phyloP scores from a whole-genome alignment of 352 stramenopile genomes.

The Pythium insidiosum region DNA sequence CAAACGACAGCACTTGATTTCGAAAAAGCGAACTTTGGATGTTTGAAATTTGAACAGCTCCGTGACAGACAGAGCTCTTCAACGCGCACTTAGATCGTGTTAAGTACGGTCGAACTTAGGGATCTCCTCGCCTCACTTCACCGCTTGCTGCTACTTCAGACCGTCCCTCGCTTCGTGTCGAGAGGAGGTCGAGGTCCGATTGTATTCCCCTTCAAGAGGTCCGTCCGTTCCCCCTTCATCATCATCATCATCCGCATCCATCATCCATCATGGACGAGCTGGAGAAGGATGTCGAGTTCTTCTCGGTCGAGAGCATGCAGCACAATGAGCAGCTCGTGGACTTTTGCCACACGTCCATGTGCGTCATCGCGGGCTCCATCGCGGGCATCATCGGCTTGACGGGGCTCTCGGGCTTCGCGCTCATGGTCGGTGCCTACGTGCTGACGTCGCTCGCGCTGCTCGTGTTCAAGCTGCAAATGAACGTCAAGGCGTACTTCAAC shows the following conservation, averaged over 20 bases:
- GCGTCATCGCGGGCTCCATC: constrained; percentile 74
- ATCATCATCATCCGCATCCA: constrained; percentile 1
- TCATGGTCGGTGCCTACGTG: constrained; percentile 58
- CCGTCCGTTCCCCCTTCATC: background rate
- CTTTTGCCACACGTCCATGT: constrained; percentile 80
- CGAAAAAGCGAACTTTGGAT: constrained; percentile 3
- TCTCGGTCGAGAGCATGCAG: constrained; percentile 85
- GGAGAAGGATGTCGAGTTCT: constrained; percentile 76
- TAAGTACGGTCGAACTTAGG: no score
- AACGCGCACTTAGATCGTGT: constrained; percentile 14
- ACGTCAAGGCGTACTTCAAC: constrained; percentile 80
- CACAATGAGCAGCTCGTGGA: constrained; percentile 73
- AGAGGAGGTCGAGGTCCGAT: background rate
- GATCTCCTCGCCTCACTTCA: no score
- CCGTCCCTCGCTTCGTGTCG: no score
- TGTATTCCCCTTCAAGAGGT: background rate
- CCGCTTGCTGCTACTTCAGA: no score
- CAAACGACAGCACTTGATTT: constrained; percentile 11
- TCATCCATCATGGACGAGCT: constrained; percentile 43
- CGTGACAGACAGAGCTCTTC: no score
- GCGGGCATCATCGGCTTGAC: constrained; percentile 75
- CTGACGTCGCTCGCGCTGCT: constrained; percentile 55
- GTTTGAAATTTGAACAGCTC: constrained; percentile 23
- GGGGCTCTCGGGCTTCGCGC: constrained; percentile 62
- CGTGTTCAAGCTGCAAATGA: constrained; percentile 65